Evolutionary conservation across 2,329 filamentous ascomycete species (phyloP), one percentile per base, ranked within the genome.

Genomic region (Didymella pomorum): DNA sequence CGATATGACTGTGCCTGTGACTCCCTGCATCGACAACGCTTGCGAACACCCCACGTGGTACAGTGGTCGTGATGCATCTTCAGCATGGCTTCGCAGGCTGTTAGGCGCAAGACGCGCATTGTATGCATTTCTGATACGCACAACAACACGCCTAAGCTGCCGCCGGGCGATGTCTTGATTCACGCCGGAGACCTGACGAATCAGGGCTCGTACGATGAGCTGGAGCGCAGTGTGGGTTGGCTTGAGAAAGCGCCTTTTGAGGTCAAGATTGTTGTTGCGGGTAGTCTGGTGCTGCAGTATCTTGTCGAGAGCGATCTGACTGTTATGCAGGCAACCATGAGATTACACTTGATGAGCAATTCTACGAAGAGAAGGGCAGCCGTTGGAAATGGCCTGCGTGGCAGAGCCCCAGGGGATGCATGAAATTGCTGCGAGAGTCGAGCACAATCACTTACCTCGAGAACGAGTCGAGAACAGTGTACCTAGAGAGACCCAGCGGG

Each of bases 91-190:
- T 16, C 20, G 12, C 12, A 45, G 11, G 45, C 45, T 41, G 51
- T 28, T 9, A 54, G 9, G 52, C 51, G 56, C 50, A 76, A 70
- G 55, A 87, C 89, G 6, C 84, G 89, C 60, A 83, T 93, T 56
- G 88, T 93, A 51, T 92, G 89, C 77, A 83, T 93, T 55, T 90
- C 90, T 4, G 90, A 93, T 76, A 93, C 89, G 2, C 89, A 93
- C 76, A 91, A 91, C 71, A 82, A 82, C 54, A 79, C 79, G 4
- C 83, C 84, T 14, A 88, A 86, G 66, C 81, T 92, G 1, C 90
- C 90, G 0, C 82, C 82, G 21, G 90, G 90, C 39, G 89, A 93
- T 71, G 85, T 93, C 9, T 80, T 93, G 31, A 87, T 93, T 48
- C 89, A 92, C 70, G 89, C 90, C 1, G 90, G 90, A 7, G 90